Evolutionary conservation across 305 asterid species (phyloP).

Genomic region (Solanum aculeatissimum): DNA sequence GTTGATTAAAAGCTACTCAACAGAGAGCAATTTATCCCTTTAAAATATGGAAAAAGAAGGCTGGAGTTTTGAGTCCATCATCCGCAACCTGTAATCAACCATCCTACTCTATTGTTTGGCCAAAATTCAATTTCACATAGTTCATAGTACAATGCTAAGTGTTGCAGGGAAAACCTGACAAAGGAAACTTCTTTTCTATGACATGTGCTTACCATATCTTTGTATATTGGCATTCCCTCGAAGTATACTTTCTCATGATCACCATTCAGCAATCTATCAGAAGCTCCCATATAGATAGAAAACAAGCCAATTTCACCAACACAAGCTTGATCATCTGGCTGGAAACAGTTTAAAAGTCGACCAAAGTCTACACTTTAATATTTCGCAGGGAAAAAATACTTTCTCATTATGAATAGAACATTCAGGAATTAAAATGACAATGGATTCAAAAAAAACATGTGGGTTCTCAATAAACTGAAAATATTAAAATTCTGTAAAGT

Average conservation of each 20-base stretch:
- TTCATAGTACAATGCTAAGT: not conserved
- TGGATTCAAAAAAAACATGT: not conserved
- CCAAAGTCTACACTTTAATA: not conserved
- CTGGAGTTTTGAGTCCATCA: not conserved
- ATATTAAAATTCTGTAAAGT: not conserved
- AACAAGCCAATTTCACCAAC: slow-evolving; percentile 82
- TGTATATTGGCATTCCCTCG: slow-evolving; percentile 80
- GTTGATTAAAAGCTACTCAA: not conserved
- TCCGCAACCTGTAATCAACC: not conserved
- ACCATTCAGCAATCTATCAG: slow-evolving; percentile 74
- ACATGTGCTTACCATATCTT: slow-evolving; percentile 52
- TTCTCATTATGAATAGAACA: not conserved
- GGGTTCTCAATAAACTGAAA: not conserved
- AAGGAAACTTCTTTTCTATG: not conserved
- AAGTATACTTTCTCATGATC: slow-evolving; percentile 82
- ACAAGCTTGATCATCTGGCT: slow-evolving; percentile 78
- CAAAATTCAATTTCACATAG: not conserved
- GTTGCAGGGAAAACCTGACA: not conserved
- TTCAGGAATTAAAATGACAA: not conserved
- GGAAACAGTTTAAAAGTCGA: slow-evolving; percentile 6
- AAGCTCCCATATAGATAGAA: slow-evolving; percentile 73
- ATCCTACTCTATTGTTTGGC: not conserved
- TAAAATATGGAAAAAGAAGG: not conserved
- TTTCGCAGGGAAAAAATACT: not conserved
- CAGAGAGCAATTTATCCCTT: not conserved